Conservation (phyloP, 495 filamentous ascomycete species). For the Podospora didyma region DNA sequence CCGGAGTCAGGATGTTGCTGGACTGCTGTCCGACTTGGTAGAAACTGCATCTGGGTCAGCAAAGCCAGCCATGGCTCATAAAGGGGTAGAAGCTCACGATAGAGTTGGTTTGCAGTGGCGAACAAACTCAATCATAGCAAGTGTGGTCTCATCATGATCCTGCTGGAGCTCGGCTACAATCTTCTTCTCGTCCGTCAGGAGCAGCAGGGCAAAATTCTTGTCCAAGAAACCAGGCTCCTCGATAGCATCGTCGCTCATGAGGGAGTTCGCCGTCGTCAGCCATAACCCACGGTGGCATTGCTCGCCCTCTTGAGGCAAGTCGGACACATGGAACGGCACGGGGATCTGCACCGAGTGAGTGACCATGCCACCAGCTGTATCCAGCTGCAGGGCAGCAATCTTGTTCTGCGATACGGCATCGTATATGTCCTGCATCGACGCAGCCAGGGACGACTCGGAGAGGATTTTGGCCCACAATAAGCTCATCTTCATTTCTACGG, state of each 20-base stretch:
- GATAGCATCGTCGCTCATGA: conserved; percentile 60
- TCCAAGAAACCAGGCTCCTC: conserved; percentile 61
- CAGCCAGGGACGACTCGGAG: conserved; percentile 70
- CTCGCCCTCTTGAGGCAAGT: conserved; percentile 64
- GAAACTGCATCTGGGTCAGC: conserved; percentile 45
- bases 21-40: conserved; percentile 65
- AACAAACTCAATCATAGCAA: conserved; percentile 77
- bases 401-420: conserved; percentile 74
- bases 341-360: conserved; percentile 85
- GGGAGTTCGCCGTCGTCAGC: conserved; percentile 79
- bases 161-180: conserved; percentile 80
- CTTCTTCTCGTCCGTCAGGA: conserved; percentile 78
- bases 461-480: conserved; percentile 67
- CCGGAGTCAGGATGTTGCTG: conserved; percentile 64
- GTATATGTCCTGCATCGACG: conserved; percentile 76
- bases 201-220: conserved; percentile 79
- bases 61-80: background rate
- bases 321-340: conserved; percentile 67
- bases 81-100: conserved; percentile 44
- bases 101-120: conserved; percentile 77
- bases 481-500: conserved; percentile 49
- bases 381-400: conserved; percentile 61
- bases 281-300: conserved; percentile 69
- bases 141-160: conserved; percentile 66
- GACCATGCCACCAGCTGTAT: conserved; percentile 42